These are phyloP conservation scores for Solanum dulcamara DNA, from an alignment of 257 asterid genomes.

Conservation along the genomic window DNA sequence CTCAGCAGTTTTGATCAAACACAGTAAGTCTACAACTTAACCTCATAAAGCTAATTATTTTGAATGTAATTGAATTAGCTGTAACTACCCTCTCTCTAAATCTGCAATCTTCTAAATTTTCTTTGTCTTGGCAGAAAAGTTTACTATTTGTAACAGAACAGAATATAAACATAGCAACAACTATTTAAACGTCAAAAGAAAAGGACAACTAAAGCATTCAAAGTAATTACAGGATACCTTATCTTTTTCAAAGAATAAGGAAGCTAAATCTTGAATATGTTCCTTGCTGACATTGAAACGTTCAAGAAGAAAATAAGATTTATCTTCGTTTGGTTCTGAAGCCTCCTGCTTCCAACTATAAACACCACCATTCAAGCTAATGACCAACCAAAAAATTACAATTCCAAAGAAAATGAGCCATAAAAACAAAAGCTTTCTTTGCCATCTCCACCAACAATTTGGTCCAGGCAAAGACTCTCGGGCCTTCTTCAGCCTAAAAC, in stretches of 20 bases:
- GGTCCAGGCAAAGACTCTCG: constrained; percentile 20
- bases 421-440: constrained; percentile 15
- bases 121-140: neutral
- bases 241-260: constrained; percentile 16
- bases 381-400: constrained; percentile 23
- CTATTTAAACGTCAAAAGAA: neutral
- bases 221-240: constrained; percentile 13
- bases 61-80: neutral
- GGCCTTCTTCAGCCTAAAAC: constrained; percentile 21
- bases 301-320: constrained; percentile 18
- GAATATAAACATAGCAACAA: neutral
- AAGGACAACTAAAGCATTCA: neutral
- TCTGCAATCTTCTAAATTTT: neutral
- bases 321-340: constrained; percentile 15
- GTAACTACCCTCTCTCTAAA: neutral
- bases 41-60: neutral
- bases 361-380: constrained; percentile 9
- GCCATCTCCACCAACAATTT: constrained; percentile 27
- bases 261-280: constrained; percentile 26
- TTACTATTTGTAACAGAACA: neutral
- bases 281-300: constrained; percentile 43
- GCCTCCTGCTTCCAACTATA: constrained; percentile 13
- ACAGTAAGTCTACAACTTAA: neutral
- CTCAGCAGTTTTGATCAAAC: neutral
- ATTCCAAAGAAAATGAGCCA: constrained; percentile 19